These are phyloP conservation scores for Pleurotus ostreatus DNA, from an alignment of 768 basidiomycete genomes.

Conservation along the genomic window DNA sequence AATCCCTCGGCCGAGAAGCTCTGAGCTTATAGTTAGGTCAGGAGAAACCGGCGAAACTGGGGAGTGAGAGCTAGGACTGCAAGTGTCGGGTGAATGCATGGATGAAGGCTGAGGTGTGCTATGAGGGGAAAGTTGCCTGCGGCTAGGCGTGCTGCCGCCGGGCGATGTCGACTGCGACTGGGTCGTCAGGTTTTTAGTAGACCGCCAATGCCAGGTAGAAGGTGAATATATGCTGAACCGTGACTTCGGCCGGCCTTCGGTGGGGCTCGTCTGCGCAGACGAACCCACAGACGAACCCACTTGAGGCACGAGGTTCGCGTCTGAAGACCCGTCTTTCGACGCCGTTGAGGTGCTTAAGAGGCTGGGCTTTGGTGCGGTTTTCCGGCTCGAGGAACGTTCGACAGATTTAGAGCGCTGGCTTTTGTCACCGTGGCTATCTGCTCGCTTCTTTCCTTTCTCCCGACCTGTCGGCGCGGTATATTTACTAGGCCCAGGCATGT, in stretches of 20 bases:
- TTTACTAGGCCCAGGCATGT: too few relatives aligned
- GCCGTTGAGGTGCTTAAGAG: neutral
- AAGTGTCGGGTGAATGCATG: neutral
- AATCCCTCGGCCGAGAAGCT: conserved; percentile 16
- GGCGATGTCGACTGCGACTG: neutral
- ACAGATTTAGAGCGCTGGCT: conserved; percentile 24
- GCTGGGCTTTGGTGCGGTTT: conserved; percentile 10
- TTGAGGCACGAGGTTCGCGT: conserved; percentile 1
- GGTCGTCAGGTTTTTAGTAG: conserved; percentile 10
- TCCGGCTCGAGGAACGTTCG: conserved; percentile 22
- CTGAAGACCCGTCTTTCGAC: neutral
- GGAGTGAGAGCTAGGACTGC: conserved; percentile 2
- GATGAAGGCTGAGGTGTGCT: conserved; percentile 2
- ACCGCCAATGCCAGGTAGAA: conserved; percentile 28
- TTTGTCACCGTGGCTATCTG: conserved; percentile 5
- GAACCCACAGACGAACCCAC: conserved; percentile 10
- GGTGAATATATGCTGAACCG: conserved; percentile 27
- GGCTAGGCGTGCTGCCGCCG: neutral
- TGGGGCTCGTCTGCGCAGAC: conserved; percentile 15
- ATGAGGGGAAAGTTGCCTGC: neutral
- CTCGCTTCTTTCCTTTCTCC: conserved; percentile 24
- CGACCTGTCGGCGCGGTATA: neutral
- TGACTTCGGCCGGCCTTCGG: conserved; percentile 13
- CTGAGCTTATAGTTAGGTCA: conserved; percentile 4
- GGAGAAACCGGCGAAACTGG: neutral